phyloP scores from a whole-genome alignment of 441 rosid genomes.

The Gossypium trilobum region DNA sequence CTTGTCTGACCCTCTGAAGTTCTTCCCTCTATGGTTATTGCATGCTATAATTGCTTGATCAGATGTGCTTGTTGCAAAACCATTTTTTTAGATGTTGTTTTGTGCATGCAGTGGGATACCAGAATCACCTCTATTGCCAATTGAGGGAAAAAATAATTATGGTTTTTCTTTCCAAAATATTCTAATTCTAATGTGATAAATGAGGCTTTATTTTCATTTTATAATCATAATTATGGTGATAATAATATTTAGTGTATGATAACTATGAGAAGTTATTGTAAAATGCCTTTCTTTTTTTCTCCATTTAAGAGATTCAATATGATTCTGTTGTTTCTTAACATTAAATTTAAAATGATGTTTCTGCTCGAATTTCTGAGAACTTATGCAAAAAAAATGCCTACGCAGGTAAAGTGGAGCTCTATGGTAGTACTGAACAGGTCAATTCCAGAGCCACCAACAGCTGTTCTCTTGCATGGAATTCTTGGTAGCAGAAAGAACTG shows the following conservation, averaged over 20 bases:
- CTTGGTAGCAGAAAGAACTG: conserved; percentile 84
- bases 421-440: conserved; percentile 43
- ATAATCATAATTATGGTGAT: neutral
- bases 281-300: neutral
- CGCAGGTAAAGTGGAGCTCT: conserved; percentile 78
- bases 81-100: neutral
- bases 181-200: neutral
- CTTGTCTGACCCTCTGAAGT: neutral
- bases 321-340: neutral
- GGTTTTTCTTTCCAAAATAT: neutral
- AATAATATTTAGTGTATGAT: neutral
- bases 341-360: neutral
- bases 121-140: neutral
- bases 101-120: neutral
- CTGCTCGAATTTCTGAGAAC: neutral
- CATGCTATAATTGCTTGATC: neutral
- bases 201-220: neutral
- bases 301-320: neutral
- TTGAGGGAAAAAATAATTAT: neutral
- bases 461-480: conserved; percentile 87
- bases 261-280: neutral
- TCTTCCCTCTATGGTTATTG: neutral
- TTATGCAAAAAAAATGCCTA: neutral
- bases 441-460: conserved; percentile 77
- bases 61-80: neutral